Evolutionary conservation across 2,329 filamentous ascomycete species (phyloP).

Genomic region (Pleochaeta shiraiana): DNA sequence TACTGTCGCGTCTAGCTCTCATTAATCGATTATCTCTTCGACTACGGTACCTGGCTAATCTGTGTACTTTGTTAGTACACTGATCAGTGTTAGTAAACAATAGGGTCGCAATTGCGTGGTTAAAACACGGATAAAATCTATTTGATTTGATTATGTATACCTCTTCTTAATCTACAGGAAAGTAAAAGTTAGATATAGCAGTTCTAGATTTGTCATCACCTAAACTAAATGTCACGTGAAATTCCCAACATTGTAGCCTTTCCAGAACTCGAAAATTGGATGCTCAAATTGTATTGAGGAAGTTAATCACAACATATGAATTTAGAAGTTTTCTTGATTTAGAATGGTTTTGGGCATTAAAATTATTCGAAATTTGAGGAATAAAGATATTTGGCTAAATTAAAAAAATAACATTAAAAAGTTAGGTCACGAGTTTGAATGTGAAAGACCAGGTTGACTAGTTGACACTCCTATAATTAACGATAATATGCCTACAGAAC

Average conservation of each 20-base stretch:
- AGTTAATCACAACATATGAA: too few relatives aligned
- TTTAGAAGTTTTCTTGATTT: too few relatives aligned
- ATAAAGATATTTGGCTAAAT: too few relatives aligned
- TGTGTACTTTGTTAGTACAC: slow-evolving; percentile 1
- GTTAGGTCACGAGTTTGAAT: too few relatives aligned
- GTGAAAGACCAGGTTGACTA: too few relatives aligned
- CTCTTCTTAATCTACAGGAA: neutral
- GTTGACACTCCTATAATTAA: too few relatives aligned
- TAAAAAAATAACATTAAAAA: too few relatives aligned
- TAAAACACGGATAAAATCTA: neutral
- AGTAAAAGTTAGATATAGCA: neutral
- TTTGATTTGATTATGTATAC: neutral
- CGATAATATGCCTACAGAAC: too few relatives aligned
- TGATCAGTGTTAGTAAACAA: slow-evolving; percentile 1
- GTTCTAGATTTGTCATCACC: neutral
- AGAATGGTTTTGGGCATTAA: too few relatives aligned
- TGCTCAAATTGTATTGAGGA: too few relatives aligned
- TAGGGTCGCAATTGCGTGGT: neutral
- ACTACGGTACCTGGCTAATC: neutral
- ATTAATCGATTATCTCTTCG: neutral
- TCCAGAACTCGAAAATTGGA: too few relatives aligned
- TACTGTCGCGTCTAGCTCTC: neutral
- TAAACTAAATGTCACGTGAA: neutral
- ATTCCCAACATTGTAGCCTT: neutral
- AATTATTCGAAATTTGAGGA: too few relatives aligned